Evolutionary conservation across 2,329 filamentous ascomycete species (phyloP).

Genomic region (Diaporthe humulicola): DNA sequence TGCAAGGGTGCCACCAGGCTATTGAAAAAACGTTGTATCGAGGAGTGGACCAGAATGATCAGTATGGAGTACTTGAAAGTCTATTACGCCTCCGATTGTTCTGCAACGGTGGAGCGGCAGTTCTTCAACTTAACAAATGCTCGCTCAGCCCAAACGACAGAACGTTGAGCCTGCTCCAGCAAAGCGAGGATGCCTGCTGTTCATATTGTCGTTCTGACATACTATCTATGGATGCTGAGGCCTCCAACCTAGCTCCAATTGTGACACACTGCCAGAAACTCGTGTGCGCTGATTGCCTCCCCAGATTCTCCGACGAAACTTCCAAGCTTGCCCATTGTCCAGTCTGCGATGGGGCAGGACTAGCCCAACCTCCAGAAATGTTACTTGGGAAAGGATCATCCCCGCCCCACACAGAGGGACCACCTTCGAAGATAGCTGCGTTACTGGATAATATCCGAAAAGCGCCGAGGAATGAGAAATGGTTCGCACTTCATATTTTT

Average conservation of each 20-base stretch:
- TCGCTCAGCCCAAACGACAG: not conserved
- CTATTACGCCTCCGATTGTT: constrained; percentile 14
- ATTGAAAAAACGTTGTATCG: not conserved
- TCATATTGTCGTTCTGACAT: not conserved
- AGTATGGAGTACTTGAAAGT: not conserved
- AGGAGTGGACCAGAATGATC: not conserved
- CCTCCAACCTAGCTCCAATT: not conserved
- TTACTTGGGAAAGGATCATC: not conserved
- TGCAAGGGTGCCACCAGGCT: not conserved
- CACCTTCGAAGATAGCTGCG: constrained; percentile 2
- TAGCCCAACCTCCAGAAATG: no score
- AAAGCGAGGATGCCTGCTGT: not conserved
- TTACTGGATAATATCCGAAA: not conserved
- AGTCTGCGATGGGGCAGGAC: not conserved
- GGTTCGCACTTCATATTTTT: not conserved
- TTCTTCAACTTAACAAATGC: not conserved
- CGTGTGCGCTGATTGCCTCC: not conserved
- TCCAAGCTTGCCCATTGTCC: not conserved
- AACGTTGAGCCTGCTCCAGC: constrained; percentile 3
- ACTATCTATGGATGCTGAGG: not conserved
- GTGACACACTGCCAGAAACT: not conserved
- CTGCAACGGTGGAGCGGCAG: not conserved
- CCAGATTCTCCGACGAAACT: not conserved
- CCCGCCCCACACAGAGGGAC: not conserved
- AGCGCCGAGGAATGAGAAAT: not conserved